Evolutionary conservation across 768 basidiomycete species (phyloP).

Genomic region (Dendrothele bispora): DNA sequence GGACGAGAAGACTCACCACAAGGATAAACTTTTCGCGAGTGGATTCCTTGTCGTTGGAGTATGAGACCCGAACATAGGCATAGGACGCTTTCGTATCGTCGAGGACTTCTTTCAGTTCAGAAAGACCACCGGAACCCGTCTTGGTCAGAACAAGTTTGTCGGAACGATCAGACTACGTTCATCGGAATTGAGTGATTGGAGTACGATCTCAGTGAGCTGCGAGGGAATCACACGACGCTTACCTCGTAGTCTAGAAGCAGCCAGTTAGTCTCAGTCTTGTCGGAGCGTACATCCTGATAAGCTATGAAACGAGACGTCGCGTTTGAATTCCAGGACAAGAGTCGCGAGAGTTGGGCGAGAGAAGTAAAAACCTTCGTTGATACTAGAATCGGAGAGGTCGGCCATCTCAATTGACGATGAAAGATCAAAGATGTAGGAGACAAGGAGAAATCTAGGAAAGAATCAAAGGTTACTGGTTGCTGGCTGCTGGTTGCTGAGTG

Average conservation of each 20-base stretch:
- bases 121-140: conserved; percentile 79
- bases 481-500: too few species aligned
- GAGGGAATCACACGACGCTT: conserved; percentile 14
- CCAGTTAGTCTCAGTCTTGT: conserved; percentile 90
- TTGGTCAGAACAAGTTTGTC: conserved; percentile 78
- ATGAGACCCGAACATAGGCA: conserved; percentile 82
- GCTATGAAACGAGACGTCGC: conserved; percentile 48
- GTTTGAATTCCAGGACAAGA: conserved; percentile 12
- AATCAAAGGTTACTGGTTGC: conserved; percentile 7
- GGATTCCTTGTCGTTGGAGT: conserved; percentile 84
- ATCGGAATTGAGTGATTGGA: not conserved
- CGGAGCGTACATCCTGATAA: conserved; percentile 82
- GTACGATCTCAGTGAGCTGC: not conserved
- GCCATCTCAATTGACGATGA: conserved; percentile 52
- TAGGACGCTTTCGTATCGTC: conserved; percentile 78
- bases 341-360: conserved; percentile 6
- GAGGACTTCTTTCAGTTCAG: conserved; percentile 71
- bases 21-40: conserved; percentile 88
- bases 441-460: conserved; percentile 4
- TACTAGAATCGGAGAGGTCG: conserved; percentile 72
- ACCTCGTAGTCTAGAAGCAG: conserved; percentile 86
- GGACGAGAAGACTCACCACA: conserved; percentile 38
- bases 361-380: conserved; percentile 61
- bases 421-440: conserved; percentile 8
- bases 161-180: conserved; percentile 61